Evolutionary conservation across 768 basidiomycete genomes (phyloP), one percentile per base, ranked within the genome.

Genomic region (Phylloporus rhodoxanthus): DNA sequence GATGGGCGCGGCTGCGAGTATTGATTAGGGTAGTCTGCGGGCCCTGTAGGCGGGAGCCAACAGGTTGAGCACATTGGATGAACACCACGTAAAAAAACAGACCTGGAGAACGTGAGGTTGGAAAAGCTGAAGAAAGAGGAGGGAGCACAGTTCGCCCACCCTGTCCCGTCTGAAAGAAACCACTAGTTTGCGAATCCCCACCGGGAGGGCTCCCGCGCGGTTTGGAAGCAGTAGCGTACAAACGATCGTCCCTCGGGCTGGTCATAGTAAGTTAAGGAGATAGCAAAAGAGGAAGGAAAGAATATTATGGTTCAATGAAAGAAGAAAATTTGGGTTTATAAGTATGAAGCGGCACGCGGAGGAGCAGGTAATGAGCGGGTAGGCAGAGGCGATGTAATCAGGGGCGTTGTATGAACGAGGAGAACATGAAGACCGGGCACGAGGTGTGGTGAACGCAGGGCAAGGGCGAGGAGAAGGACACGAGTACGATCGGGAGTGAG

Each of bases 81-180:
- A 68, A 77, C 68, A 77, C 72, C 69, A 76, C 64, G 74, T 71
- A 76, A 72, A 70, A 70, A 70, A 77, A 86, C 85, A 79, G 81
- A 87, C 85, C 85, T 87, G 85, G 80, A 84, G 83, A 85, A 81
- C 77, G 84, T 84, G 82, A 87, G 82, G 80, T 82, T 85, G 84
- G 84, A 84, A 85, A 84, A 64, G 80, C 80, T 72, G 82, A 76
- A 81, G 81, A 78, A 79, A 87, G 75, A 81, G 85, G 82, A 83
- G 85, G 86, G 70, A 87, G 81, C 75, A 85, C 79, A 76, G 83
- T 80, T 81, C 85, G 83, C 85, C 85, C 85, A 87, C 86, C 85
- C 82, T 87, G 85, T 77, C 82, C 81, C 72, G 80, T 76, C 73
- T 79, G 78, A 75, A 85, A 81, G 77, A 83, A 84, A 73, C 68